A percentile compares a stretch with the other conserved stretches of the same genome.
phyloP scores from a whole-genome alignment of 768 basidiomycete genomes.

The Russula lepida region DNA sequence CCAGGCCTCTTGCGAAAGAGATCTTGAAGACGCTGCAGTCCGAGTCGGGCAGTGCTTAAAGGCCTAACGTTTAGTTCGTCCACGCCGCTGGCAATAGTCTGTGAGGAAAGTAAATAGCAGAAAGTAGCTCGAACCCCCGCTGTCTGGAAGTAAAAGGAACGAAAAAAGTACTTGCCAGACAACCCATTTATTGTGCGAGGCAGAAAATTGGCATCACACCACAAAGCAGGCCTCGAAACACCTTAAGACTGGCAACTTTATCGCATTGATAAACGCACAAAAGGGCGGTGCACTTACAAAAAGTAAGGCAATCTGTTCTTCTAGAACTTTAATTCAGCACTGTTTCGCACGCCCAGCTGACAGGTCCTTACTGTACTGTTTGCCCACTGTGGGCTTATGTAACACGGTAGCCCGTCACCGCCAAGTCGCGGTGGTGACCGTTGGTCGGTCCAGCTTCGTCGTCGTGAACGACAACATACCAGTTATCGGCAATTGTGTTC shows the following conservation, averaged over 20 bases:
- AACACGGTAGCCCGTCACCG: neutral
- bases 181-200: neutral
- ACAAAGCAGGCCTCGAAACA: neutral
- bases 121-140: neutral
- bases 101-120: neutral
- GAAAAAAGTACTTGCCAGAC: neutral
- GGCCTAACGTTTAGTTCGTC: too few species aligned
- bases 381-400: too few species aligned
- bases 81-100: neutral
- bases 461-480: neutral
- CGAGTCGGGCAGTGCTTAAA: conserved; percentile 4
- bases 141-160: neutral
- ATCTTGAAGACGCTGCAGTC: conserved; percentile 43
- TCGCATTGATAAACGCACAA: neutral
- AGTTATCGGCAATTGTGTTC: neutral
- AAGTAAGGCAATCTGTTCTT: neutral
- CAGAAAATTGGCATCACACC: neutral
- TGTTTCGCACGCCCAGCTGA: neutral
- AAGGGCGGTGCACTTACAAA: neutral
- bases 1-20: conserved; percentile 46
- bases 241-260: neutral
- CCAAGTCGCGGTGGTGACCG: neutral
- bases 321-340: neutral
- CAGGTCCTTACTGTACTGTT: neutral
- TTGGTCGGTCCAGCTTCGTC: neutral